These are phyloP conservation scores for Blepharisma japonicum DNA, from an alignment of 73 alveolate genomes.

Conservation along the genomic window DNA sequence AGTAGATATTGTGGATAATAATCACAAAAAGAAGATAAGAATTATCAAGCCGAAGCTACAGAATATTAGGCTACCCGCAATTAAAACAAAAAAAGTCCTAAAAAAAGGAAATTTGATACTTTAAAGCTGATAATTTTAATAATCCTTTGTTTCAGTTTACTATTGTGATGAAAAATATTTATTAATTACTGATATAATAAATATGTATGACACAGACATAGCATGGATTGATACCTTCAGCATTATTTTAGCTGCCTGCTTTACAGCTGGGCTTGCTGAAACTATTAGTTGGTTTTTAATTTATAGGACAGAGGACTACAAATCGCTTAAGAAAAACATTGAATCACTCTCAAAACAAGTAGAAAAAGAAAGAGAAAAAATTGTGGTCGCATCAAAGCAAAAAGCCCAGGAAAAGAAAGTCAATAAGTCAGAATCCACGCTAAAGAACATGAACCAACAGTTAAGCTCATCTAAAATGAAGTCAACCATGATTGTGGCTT, in stretches of 20 bases:
- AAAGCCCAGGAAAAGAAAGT: slow-evolving; percentile 60
- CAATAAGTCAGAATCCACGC: slow-evolving; percentile 40
- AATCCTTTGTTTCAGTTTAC: too few relatives aligned
- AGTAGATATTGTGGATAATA: too few relatives aligned
- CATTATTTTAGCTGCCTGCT: slow-evolving; percentile 69
- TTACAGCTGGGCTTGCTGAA: slow-evolving; percentile 68
- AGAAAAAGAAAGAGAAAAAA: slow-evolving; percentile 63
- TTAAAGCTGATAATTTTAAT: too few relatives aligned
- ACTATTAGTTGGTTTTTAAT: slow-evolving; percentile 65
- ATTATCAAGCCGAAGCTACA: too few relatives aligned
- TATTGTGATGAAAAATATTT: too few relatives aligned
- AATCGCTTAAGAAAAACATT: slow-evolving; percentile 46
- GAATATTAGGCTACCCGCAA: too few relatives aligned
- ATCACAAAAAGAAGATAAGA: too few relatives aligned
- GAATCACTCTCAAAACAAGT: slow-evolving; percentile 49
- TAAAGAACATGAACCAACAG: slow-evolving; percentile 54
- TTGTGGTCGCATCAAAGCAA: slow-evolving; percentile 53
- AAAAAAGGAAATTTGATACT: too few relatives aligned
- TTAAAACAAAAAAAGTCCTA: too few relatives aligned
- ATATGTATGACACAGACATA: too few relatives aligned
- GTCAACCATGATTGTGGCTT: slow-evolving; percentile 69
- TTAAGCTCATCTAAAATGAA: slow-evolving; percentile 57
- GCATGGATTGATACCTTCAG: background rate
- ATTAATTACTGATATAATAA: too few relatives aligned
- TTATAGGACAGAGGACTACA: slow-evolving; percentile 64